A percentile compares a stretch with the other conserved stretches of the same genome.
These are phyloP conservation scores for Candida silvicultrix DNA, from an alignment of 805 yeast genomes.

Conservation along the genomic window DNA sequence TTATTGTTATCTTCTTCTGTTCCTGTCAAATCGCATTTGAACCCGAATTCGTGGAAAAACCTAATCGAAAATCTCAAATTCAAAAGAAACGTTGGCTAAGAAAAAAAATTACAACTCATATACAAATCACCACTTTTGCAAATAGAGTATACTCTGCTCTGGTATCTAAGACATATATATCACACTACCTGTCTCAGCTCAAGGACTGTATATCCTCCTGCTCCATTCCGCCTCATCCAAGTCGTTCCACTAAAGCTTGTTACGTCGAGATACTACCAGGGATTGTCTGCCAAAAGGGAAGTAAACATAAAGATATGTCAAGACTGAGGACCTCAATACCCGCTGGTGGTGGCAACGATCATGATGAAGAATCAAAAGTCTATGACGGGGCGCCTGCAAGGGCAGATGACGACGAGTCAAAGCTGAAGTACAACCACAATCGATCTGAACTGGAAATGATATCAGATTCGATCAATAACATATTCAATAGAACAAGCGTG, in stretches of 20 bases:
- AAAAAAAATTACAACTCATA: no score
- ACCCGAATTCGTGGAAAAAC: neutral
- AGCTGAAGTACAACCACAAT: neutral
- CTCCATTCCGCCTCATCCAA: no score
- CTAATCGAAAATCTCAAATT: neutral
- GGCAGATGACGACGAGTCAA: neutral
- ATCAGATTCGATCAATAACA: neutral
- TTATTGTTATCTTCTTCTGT: neutral
- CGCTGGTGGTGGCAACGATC: neutral
- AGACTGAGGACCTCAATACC: neutral
- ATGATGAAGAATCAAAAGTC: neutral
- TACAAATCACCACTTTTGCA: no score
- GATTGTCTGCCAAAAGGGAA: no score
- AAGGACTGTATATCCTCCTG: no score
- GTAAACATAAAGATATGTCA: no score
- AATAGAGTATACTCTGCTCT: no score
- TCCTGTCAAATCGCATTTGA: neutral
- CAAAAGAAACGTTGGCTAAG: neutral
- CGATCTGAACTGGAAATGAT: neutral
- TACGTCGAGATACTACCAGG: no score
- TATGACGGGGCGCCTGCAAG: no score
- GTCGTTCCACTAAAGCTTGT: no score
- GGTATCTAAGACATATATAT: no score
- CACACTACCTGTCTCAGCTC: no score
- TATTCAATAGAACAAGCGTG: neutral